Evolutionary conservation across 768 basidiomycete species (phyloP).

Genomic region (Serpula lacrymans): DNA sequence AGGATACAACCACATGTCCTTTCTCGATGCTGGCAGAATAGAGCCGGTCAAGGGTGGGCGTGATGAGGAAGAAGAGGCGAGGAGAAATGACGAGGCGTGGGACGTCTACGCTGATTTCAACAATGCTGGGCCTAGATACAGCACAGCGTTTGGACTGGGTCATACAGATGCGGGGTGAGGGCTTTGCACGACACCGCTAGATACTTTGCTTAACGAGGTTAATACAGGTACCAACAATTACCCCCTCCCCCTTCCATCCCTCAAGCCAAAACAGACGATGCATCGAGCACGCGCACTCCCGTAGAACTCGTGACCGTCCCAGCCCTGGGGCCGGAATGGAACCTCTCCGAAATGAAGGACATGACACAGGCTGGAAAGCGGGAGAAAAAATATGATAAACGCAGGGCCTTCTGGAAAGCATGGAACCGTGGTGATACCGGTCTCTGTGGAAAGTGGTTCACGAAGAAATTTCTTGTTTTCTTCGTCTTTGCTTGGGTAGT

Average conservation of each 20-base stretch:
- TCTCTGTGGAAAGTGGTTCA: constrained; percentile 77
- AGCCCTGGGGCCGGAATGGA: constrained; percentile 89
- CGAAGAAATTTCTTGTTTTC: constrained; percentile 68
- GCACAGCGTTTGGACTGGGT: constrained; percentile 50
- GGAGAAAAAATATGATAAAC: constrained; percentile 54
- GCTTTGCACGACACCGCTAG: constrained; percentile 3
- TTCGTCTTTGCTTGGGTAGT: constrained; percentile 58
- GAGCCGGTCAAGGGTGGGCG: constrained; percentile 78
- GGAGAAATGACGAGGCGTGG: constrained; percentile 47
- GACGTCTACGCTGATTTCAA: constrained; percentile 91
- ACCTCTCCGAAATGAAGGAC: constrained; percentile 66
- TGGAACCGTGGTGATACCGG: constrained; percentile 82
- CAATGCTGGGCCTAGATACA: constrained; percentile 78
- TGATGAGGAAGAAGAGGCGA: constrained; percentile 59
- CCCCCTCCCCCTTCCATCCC: constrained; percentile 21
- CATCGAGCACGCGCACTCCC: constrained; percentile 34
- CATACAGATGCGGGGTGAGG: constrained; percentile 47
- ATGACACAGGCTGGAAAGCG: constrained; percentile 72
- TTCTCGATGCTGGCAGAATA: constrained; percentile 62
- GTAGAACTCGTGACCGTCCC: constrained; percentile 93
- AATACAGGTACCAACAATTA: constrained; percentile 43
- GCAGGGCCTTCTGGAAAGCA: constrained; percentile 60
- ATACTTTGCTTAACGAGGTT: not conserved
- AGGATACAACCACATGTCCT: constrained; percentile 73
- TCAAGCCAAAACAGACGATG: constrained; percentile 36